Conservation (phyloP, 805 yeast species). For the Candida krabiensis region DNA sequence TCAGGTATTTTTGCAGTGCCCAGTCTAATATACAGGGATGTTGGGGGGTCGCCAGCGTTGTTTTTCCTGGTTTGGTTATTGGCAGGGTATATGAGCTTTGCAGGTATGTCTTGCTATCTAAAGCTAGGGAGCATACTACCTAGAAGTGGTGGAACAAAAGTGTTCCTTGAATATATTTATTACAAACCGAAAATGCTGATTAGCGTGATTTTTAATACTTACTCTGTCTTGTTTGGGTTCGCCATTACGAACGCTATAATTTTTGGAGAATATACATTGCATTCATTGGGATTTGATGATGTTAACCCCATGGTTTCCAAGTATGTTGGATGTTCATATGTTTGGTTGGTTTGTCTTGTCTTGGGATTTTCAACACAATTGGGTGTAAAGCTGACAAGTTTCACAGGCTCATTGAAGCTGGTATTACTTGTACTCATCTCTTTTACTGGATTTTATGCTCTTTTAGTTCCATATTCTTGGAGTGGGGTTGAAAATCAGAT, state of each 20-base stretch:
- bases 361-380: constrained; percentile 61
- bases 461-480: constrained; percentile 45
- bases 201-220: constrained; percentile 47
- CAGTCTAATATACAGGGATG: constrained; percentile 61
- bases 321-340: constrained; percentile 41
- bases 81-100: constrained; percentile 61
- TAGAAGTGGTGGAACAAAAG: constrained; percentile 74
- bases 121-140: constrained; percentile 74
- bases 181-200: constrained; percentile 55
- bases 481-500: constrained; percentile 47
- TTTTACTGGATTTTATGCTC: constrained; percentile 56
- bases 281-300: constrained; percentile 42
- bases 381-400: constrained; percentile 62
- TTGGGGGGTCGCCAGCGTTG: constrained; percentile 64
- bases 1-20: constrained; percentile 79
- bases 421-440: constrained; percentile 53
- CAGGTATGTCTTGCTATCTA: constrained; percentile 64
- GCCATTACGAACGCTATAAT: constrained; percentile 51
- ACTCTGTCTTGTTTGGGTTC: constrained; percentile 51
- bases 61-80: constrained; percentile 64
- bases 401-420: constrained; percentile 62
- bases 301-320: constrained; percentile 40
- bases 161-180: constrained; percentile 67
- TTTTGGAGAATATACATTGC: constrained; percentile 53
- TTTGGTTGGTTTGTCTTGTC: constrained; percentile 37